Conservation (phyloP, 2,329 filamentous ascomycete genomes). For the Clonostachys chloroleuca region DNA sequence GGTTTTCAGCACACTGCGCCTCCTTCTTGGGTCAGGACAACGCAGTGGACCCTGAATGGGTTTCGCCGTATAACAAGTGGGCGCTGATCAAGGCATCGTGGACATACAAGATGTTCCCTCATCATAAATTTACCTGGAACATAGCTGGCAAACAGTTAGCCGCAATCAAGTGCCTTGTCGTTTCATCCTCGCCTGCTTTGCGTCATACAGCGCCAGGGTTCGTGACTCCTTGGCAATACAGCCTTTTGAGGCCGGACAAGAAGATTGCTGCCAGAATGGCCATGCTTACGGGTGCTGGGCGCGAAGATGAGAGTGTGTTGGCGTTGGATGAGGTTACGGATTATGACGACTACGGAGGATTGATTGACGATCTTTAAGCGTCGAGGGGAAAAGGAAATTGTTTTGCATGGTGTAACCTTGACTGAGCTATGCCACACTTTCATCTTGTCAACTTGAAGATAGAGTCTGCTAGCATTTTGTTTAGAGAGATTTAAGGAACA, state of each 20-base stretch:
- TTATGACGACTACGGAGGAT: constrained; percentile 18
- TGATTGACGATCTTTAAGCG: constrained; percentile 15
- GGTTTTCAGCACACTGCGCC: neutral
- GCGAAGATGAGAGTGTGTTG: constrained; percentile 7
- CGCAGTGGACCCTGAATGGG: neutral
- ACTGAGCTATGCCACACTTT: too few relatives aligned
- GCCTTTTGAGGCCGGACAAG: constrained; percentile 26
- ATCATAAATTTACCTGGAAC: constrained; percentile 33
- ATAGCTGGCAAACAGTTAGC: constrained; percentile 44
- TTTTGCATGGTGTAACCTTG: too few relatives aligned
- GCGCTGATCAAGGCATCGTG: constrained; percentile 45
- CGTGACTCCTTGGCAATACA: constrained; percentile 29
- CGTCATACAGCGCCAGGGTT: constrained; percentile 13
- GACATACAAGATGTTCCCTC: constrained; percentile 33
- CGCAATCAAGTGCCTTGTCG: constrained; percentile 34
- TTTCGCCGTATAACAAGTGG: constrained; percentile 31
- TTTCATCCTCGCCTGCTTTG: neutral
- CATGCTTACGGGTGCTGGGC: constrained; percentile 7
- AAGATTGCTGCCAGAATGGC: constrained; percentile 14
- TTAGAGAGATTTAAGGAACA: too few relatives aligned
- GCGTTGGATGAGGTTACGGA: constrained; percentile 17
- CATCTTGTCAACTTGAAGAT: too few relatives aligned
- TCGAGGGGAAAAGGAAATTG: too few relatives aligned
- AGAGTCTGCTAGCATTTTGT: too few relatives aligned
- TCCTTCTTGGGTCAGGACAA: neutral